Conservation (phyloP, 345 rosid genomes). For the Aegle marmelos region DNA sequence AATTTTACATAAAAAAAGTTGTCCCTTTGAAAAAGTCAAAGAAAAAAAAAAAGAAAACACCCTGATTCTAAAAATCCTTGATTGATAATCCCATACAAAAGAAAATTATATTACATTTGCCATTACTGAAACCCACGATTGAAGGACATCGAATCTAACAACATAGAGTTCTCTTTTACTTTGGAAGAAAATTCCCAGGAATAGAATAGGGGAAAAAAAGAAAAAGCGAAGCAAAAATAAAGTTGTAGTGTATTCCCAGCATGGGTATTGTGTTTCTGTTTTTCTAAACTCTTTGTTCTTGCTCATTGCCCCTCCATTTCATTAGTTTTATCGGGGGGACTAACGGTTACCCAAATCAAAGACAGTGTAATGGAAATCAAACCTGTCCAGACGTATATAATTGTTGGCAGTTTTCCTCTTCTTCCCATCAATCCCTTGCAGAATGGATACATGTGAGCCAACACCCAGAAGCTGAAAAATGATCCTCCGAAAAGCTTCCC, state of each 20-base stretch:
- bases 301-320: constrained; percentile 14
- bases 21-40: too few species aligned
- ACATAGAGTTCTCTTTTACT: not conserved
- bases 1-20: too few species aligned
- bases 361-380: constrained; percentile 70
- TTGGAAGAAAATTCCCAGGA: not conserved
- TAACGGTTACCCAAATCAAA: constrained; percentile 69
- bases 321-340: constrained; percentile 50
- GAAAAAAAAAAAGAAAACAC: too few species aligned
- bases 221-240: not conserved
- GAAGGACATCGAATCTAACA: not conserved
- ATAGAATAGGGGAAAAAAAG: too few species aligned
- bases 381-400: constrained; percentile 82
- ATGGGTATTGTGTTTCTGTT: not conserved
- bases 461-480: constrained; percentile 88
- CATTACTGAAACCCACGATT: not conserved
- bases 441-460: constrained; percentile 85
- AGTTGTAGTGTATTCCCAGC: not conserved
- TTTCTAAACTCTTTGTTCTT: not conserved
- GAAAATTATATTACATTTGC: not conserved
- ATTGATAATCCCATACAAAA: not conserved
- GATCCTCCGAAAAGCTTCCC: constrained; percentile 73
- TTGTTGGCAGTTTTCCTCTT: constrained; percentile 80
- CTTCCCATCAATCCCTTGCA: constrained; percentile 83
- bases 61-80: not conserved